Evolutionary conservation across 1,284 basidiomycete genomes (phyloP).

Genomic region (Irpex sp.): DNA sequence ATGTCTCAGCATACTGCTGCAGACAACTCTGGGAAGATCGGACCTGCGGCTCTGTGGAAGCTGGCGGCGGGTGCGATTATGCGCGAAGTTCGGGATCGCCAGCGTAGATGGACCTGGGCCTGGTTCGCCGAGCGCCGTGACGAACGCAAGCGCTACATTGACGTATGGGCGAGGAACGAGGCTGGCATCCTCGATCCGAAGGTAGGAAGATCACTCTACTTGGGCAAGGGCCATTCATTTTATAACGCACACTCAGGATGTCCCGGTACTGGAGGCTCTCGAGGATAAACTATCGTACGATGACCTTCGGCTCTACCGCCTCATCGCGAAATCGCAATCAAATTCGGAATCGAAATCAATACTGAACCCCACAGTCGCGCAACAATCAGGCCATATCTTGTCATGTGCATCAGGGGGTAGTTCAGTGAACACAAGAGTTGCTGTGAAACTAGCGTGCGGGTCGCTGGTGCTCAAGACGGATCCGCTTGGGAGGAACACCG

Average conservation of each 20-base stretch:
- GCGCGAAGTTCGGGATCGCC: constrained; percentile 83
- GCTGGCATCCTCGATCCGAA: constrained; percentile 47
- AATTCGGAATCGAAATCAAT: constrained; percentile 87
- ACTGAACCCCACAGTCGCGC: constrained; percentile 84
- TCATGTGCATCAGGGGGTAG: constrained; percentile 69
- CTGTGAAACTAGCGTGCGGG: constrained; percentile 81
- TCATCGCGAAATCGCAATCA: constrained; percentile 89
- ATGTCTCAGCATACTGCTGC: constrained; percentile 63
- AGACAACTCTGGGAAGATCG: constrained; percentile 57
- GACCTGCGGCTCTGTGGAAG: constrained; percentile 69
- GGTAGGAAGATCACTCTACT: not conserved
- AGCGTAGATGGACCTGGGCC: constrained; percentile 88
- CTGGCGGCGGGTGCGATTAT: constrained; percentile 86
- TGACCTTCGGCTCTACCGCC: constrained; percentile 97
- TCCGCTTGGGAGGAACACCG: constrained; percentile 57
- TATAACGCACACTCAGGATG: constrained; percentile 45
- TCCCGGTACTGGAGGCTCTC: constrained; percentile 57
- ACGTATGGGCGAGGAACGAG: constrained; percentile 80
- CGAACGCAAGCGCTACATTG: constrained; percentile 81
- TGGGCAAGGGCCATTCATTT: not conserved
- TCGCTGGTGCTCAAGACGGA: constrained; percentile 79
- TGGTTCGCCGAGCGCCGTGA: constrained; percentile 90
- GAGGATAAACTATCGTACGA: constrained; percentile 90
- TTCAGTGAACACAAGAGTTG: constrained; percentile 77
- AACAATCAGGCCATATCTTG: constrained; percentile 70